Percentiles rank a stretch among this genome's conserved stretches.
Evolutionary conservation across 2,329 filamentous ascomycete genomes (phyloP).

Genomic region (Sclerotinia glacialis): DNA sequence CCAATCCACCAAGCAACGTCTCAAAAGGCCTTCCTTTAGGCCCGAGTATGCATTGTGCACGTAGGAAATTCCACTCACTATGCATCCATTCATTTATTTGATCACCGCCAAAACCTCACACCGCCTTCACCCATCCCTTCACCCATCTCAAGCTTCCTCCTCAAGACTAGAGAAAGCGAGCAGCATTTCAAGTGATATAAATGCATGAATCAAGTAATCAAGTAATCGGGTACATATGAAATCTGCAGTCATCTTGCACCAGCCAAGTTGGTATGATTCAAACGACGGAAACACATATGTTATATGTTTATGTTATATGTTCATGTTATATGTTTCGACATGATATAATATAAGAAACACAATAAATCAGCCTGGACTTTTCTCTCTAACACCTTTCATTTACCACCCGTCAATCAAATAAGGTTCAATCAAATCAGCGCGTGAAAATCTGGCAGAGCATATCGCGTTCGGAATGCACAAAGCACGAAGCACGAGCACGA

Average conservation of each 20-base stretch:
- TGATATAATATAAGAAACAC: neutral
- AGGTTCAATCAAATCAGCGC: neutral
- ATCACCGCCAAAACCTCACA: neutral
- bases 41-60: constrained; percentile 10
- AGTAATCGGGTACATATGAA: neutral
- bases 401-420: neutral
- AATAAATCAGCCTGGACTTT: neutral
- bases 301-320: no score
- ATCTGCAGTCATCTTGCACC: neutral
- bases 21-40: neutral
- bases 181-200: neutral
- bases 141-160: neutral
- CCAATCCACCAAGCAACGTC: constrained; percentile 5
- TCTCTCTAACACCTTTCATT: no score
- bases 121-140: neutral
- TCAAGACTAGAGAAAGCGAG: neutral
- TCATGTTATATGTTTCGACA: neutral
- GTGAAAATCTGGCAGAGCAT: neutral
- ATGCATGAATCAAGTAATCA: constrained; percentile 2
- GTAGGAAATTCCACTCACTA: neutral
- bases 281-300: neutral
- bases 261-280: neutral
- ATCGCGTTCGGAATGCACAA: constrained; percentile 1
- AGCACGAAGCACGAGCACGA: constrained; percentile 6
- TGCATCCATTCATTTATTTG: neutral